Percentiles rank a stretch among this genome's conserved stretches.
phyloP scores from a whole-genome alignment of 2,329 filamentous ascomycete species.

The Sarocladium brachiariae region DNA sequence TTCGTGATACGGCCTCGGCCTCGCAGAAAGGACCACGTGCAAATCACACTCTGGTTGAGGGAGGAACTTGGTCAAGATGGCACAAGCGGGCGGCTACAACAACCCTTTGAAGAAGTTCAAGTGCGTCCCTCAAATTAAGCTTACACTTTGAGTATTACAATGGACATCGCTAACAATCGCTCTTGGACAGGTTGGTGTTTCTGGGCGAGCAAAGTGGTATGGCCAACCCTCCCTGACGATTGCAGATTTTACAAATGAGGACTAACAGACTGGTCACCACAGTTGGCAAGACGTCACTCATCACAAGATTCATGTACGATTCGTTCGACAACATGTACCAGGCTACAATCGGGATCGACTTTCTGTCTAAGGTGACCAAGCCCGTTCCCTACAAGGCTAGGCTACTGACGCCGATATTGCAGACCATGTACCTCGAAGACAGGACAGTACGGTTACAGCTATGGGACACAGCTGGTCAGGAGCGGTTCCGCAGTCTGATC shows the following conservation, averaged over 20 bases:
- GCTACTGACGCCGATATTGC: not conserved
- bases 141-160: too few species aligned
- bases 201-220: constrained; percentile 97
- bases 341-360: constrained; percentile 98
- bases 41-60: not conserved
- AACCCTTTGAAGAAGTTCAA: constrained; percentile 99
- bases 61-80: constrained; percentile 53
- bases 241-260: not conserved
- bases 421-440: constrained; percentile 99
- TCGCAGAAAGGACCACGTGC: not conserved
- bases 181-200: constrained; percentile 71
- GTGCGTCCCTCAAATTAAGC: too few species aligned
- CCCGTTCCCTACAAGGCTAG: too few species aligned
- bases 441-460: constrained; percentile 93
- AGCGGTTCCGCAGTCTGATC: constrained; percentile 93
- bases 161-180: constrained; percentile 18
- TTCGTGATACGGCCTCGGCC: constrained; percentile 7
- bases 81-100: constrained; percentile 83
- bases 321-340: constrained; percentile 99
- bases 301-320: constrained; percentile 99
- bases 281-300: constrained; percentile 98
- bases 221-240: constrained; percentile 22
- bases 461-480: constrained; percentile 97
- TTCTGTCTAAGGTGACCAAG: constrained; percentile 87
- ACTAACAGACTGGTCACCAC: constrained; percentile 21